Percentiles rank a stretch among this genome's conserved stretches.
Evolutionary conservation across 2,329 filamentous ascomycete genomes (phyloP).

Genomic region (Fusarium equiseti): DNA sequence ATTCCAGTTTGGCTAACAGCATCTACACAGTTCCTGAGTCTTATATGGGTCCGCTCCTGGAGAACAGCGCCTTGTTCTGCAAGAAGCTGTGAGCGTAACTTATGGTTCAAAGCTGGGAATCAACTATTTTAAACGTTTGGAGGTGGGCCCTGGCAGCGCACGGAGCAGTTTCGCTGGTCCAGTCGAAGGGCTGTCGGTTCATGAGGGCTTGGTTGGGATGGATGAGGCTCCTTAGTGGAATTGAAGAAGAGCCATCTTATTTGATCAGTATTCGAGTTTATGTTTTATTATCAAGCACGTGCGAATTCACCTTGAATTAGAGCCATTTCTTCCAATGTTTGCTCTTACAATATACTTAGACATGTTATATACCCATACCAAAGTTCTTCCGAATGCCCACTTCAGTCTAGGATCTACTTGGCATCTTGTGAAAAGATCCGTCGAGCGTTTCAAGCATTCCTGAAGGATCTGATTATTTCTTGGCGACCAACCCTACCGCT

Average conservation of each 20-base stretch:
- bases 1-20: neutral
- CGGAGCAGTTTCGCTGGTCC: neutral
- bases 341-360: neutral
- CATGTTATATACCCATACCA: neutral
- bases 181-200: neutral
- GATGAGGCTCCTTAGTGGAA: too few relatives aligned
- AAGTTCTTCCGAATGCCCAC: neutral
- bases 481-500: neutral
- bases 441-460: neutral
- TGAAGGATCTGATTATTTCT: neutral
- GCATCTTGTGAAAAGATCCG: neutral
- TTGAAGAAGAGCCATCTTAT: too few relatives aligned
- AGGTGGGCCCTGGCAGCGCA: too few relatives aligned
- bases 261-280: neutral
- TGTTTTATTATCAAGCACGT: neutral
- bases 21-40: constrained; percentile 6
- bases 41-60: constrained; percentile 12
- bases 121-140: too few relatives aligned
- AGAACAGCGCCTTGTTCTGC: neutral
- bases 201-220: neutral
- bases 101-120: too few relatives aligned
- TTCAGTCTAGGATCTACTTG: neutral
- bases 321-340: too few relatives aligned
- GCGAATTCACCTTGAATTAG: neutral
- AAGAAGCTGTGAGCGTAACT: neutral